A percentile compares a stretch with the other conserved stretches of the same genome.
phyloP scores from a whole-genome alignment of 2,329 filamentous ascomycete species.

The Xylariales sp. region DNA sequence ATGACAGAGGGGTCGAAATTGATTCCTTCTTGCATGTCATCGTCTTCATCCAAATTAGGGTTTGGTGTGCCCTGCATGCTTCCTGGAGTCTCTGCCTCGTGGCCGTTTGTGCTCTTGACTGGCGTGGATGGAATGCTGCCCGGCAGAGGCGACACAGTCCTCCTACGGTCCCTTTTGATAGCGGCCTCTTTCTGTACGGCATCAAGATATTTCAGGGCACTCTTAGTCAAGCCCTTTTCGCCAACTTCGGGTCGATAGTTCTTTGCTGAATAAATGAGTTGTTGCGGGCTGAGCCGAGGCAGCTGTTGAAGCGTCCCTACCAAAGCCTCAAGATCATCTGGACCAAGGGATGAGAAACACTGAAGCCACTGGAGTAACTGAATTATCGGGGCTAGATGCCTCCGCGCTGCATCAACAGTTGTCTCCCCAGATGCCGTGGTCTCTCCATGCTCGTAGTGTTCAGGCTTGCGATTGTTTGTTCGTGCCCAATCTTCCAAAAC shows the following conservation, averaged over 20 bases:
- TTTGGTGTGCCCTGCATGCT: conserved; percentile 37
- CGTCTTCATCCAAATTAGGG: conserved; percentile 53
- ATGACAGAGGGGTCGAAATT: conserved; percentile 87
- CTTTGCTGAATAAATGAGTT: conserved; percentile 85
- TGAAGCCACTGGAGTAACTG: conserved; percentile 97
- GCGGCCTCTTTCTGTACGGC: conserved; percentile 73
- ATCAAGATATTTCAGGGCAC: conserved; percentile 78
- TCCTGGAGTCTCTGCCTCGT: conserved; percentile 37
- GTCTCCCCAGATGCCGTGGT: conserved; percentile 80
- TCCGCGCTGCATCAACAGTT: conserved; percentile 76
- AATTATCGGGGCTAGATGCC: conserved; percentile 84
- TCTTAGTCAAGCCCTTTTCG: conserved; percentile 86
- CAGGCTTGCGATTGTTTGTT: conserved; percentile 85
- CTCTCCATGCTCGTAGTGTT: conserved; percentile 92
- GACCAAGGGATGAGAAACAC: conserved; percentile 86
- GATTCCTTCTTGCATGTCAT: conserved; percentile 68
- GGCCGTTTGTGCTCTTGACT: conserved; percentile 33
- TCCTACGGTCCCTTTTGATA: conserved; percentile 51
- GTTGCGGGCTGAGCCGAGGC: conserved; percentile 76
- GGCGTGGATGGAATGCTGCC: conserved; percentile 31
- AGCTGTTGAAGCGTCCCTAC: conserved; percentile 87
- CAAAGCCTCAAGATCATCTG: conserved; percentile 81
- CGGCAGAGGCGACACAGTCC: conserved; percentile 33
- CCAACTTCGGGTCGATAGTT: conserved; percentile 94
- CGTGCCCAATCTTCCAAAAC: conserved; percentile 94